phyloP scores from a whole-genome alignment of 768 basidiomycete genomes.

The Sutorius australiensis region DNA sequence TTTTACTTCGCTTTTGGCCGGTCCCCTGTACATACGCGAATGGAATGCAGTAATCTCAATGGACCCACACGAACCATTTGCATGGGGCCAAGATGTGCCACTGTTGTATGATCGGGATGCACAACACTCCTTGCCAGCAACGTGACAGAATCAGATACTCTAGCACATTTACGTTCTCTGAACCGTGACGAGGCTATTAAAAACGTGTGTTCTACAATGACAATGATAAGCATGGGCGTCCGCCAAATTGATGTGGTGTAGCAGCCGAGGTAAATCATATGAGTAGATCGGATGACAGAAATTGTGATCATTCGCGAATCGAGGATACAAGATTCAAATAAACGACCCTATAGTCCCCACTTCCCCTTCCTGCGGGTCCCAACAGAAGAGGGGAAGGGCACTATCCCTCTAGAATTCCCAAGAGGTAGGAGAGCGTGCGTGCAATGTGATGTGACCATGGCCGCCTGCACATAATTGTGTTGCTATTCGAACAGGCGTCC shows the following conservation, averaged over 20 bases:
- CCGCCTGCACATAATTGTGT: constrained; percentile 13
- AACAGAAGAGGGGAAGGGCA: constrained; percentile 18
- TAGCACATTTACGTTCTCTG: not conserved
- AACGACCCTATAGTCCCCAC: constrained; percentile 24
- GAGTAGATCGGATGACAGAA: not conserved
- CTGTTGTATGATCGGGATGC: not conserved
- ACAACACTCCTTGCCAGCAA: not conserved
- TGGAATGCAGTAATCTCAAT: not conserved
- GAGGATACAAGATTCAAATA: constrained; percentile 23
- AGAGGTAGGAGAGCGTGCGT: constrained; percentile 27
- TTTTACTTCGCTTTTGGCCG: not conserved
- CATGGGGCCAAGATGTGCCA: not conserved
- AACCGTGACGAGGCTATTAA: not conserved
- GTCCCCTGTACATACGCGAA: not conserved
- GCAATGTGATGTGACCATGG: constrained; percentile 18
- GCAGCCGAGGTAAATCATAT: not conserved
- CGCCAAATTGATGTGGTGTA: no score
- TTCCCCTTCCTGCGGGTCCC: constrained; percentile 21
- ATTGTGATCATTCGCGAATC: constrained; percentile 15
- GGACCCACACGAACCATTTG: not conserved
- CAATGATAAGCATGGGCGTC: not conserved
- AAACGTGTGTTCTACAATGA: not conserved
- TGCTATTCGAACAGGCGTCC: constrained; percentile 13
- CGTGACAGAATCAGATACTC: not conserved
- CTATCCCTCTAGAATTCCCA: constrained; percentile 19